Conservation (phyloP, 139 green algal genomes). For the Trebouxia sp. region DNA sequence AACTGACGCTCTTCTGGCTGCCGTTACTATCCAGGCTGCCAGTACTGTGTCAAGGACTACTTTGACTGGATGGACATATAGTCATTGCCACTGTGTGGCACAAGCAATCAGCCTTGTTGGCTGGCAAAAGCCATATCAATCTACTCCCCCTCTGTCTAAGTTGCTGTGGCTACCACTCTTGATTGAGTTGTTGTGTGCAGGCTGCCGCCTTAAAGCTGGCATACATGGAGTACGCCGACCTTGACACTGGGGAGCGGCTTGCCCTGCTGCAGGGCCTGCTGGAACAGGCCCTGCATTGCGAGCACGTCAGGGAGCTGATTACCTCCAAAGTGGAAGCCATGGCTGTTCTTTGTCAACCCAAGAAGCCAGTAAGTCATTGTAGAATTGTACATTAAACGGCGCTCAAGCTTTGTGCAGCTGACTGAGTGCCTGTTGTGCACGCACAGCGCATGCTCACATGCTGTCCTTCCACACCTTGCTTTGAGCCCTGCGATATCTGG, state of each 20-base stretch:
- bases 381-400: no score
- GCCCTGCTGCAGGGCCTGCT: conserved; percentile 64
- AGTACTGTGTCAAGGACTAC: no score
- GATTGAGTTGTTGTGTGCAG: conserved; percentile 22
- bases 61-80: no score
- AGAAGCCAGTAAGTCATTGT: conserved; percentile 12
- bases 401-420: no score
- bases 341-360: background rate
- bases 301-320: conserved; percentile 36
- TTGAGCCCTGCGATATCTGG: no score
- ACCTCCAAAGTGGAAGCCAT: conserved; percentile 15
- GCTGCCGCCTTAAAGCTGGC: conserved; percentile 45
- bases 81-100: no score
- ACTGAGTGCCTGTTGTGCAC: no score
- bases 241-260: conserved; percentile 57
- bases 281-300: conserved; percentile 59
- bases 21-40: no score
- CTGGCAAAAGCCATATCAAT: background rate
- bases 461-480: no score
- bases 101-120: background rate
- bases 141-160: background rate
- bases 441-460: background rate
- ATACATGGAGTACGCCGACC: conserved; percentile 66
- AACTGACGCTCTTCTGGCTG: no score
- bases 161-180: background rate